Evolutionary conservation across 257 asterid genomes (phyloP), one percentile per base, ranked within the genome.

Genomic region (Parsonsia alboflavescens): DNA sequence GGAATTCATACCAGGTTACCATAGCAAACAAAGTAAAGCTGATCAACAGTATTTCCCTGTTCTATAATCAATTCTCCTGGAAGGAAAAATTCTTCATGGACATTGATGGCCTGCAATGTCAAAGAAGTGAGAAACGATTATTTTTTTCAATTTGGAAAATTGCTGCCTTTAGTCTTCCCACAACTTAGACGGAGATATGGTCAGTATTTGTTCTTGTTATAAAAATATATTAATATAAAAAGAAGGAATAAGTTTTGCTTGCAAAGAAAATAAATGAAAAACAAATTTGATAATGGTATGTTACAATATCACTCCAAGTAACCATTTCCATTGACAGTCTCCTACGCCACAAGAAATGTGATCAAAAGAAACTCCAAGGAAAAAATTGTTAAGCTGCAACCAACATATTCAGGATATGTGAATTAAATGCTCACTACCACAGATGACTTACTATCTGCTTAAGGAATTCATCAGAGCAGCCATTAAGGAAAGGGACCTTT

Each of bases 41-140:
- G 94, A 77, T 90, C 91, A 4, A 86, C 77, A 12, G 66, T 71
- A 65, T 65, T 69, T 70, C 92, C 92, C 80, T 85, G 86, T 79
- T 90, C 93, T 28, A 88, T 62, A 33, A 90, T 77, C 76, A 85
- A 85, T 86, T 88, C 92, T 75, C 91, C 92, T 0, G 92, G 96
- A 78, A 88, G 94, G 77, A 87, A 90, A 76, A 77, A 83, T 78
- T 90, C 94, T 77, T 90, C 94, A 36, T 90, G 94, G 57, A 85
- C 86, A 36, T 65, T 72, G 33, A 84, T 80, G 30, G 89, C 87
- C 96, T 90, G 71, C 66, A 75, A 72, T 44, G 75, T 30, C 21
- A 71, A n/a, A 70, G 53, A 5, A 70, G 50, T 2, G 10, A 73
- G 56, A 52, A 24, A 54, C 58, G 33, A 33, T 65, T n/a, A 68